Conservation (phyloP, 2,329 filamentous ascomycete species). For the Colletotrichum somersetense region DNA sequence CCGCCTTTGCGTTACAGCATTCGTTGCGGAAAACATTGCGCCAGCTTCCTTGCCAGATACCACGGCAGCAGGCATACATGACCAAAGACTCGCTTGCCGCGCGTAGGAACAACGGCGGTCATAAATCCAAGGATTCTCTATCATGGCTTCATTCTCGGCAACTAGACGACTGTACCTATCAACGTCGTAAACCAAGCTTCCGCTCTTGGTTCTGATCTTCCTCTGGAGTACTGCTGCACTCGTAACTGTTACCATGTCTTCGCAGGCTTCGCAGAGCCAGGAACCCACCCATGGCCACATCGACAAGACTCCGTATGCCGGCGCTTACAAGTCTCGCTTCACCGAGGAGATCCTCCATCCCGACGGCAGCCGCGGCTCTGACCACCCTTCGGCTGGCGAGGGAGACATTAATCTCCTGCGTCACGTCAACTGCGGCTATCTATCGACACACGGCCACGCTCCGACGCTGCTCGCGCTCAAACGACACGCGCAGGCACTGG, state of each 20-base stretch:
- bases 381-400: slow-evolving; percentile 34
- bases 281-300: neutral
- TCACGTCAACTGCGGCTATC: slow-evolving; percentile 69
- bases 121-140: neutral
- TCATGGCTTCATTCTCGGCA: neutral
- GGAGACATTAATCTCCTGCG: slow-evolving; percentile 46
- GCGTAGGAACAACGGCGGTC: neutral
- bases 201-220: neutral
- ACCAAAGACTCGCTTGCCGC: neutral
- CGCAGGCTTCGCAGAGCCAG: neutral
- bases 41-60: neutral
- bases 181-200: neutral
- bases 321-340: slow-evolving; percentile 38
- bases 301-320: slow-evolving; percentile 36
- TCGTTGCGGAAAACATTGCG: neutral
- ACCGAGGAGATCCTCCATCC: slow-evolving; percentile 19
- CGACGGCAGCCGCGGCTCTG: neutral
- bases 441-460: slow-evolving; percentile 64
- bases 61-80: neutral
- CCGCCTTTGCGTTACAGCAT: neutral
- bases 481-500: slow-evolving; percentile 70
- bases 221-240: neutral
- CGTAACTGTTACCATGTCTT: neutral
- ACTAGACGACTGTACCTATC: neutral
- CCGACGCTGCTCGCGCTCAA: slow-evolving; percentile 70